A percentile compares a stretch with the other conserved stretches of the same genome.
phyloP scores from a whole-genome alignment of 1,284 basidiomycete species.

The Gomphus bonarii region DNA sequence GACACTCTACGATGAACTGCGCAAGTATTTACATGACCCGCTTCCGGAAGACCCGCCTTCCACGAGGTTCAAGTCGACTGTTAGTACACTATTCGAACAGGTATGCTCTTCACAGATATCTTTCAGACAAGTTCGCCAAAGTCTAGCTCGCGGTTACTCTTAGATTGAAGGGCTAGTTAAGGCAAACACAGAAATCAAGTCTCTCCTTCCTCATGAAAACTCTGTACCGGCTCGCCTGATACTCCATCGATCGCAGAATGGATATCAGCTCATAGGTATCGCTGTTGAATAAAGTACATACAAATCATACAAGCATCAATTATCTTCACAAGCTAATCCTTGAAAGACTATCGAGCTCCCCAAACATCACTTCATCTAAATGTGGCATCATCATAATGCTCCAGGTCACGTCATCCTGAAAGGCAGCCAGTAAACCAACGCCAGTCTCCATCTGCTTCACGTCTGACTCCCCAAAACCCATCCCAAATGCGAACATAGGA shows the following conservation, averaged over 20 bases:
- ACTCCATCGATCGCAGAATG: background rate
- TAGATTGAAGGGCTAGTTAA: background rate
- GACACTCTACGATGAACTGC: background rate
- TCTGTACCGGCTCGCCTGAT: background rate
- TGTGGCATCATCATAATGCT: slow-evolving; percentile 57
- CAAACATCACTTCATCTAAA: slow-evolving; percentile 59
- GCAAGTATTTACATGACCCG: background rate
- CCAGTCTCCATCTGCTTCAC: slow-evolving; percentile 56
- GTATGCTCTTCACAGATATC: background rate
- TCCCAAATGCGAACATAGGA: slow-evolving; percentile 58
- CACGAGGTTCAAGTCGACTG: background rate
- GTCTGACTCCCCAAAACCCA: slow-evolving; percentile 67
- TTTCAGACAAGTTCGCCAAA: background rate
- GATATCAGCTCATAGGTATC: background rate
- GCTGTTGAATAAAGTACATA: background rate
- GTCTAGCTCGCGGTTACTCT: background rate
- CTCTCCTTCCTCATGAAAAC: background rate
- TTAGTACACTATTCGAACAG: background rate
- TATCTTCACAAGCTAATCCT: slow-evolving; percentile 29
- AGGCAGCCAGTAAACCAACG: slow-evolving; percentile 62
- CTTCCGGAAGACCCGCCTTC: background rate
- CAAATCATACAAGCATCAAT: background rate
- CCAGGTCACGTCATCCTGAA: slow-evolving; percentile 56
- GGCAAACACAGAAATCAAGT: background rate
- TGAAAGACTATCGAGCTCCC: slow-evolving; percentile 65